Evolutionary conservation across 139 green algal genomes (phyloP).

Genomic region (Desmodesmus armatus): DNA sequence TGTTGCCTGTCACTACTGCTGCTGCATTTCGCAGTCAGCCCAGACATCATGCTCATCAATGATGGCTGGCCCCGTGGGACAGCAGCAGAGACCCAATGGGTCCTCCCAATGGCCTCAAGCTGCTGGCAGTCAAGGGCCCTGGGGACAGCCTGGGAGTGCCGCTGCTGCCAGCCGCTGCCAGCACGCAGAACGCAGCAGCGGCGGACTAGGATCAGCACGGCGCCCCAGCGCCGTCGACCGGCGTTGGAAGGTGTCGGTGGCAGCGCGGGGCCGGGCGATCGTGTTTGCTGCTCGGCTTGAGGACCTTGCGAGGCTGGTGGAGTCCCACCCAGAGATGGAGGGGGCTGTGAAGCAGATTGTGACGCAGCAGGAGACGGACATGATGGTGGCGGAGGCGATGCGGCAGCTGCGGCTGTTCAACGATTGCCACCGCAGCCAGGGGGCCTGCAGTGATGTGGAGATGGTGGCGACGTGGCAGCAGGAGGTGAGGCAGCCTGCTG

Average conservation of each 20-base stretch:
- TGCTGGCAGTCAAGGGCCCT: conserved; percentile 57
- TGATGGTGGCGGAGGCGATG: conserved; percentile 60
- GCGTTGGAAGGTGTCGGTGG: conserved; percentile 43
- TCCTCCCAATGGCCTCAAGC: background rate
- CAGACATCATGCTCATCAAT: conserved; percentile 29
- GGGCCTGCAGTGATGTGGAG: conserved; percentile 6
- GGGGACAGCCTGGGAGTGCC: conserved; percentile 56
- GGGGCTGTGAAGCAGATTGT: conserved; percentile 49
- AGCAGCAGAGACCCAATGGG: conserved; percentile 21
- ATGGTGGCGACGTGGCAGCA: background rate
- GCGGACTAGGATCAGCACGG: background rate
- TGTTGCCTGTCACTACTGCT: too few species aligned
- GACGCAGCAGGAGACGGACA: conserved; percentile 56
- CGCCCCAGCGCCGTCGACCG: background rate
- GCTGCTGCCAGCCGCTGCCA: too few species aligned
- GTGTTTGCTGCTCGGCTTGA: conserved; percentile 38
- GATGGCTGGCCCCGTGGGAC: conserved; percentile 22
- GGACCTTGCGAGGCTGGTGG: conserved; percentile 39
- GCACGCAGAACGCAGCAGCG: background rate
- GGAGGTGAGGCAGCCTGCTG: background rate
- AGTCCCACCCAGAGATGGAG: conserved; percentile 52
- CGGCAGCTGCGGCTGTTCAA: conserved; percentile 53
- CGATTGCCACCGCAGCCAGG: background rate
- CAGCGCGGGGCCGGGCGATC: conserved; percentile 24
- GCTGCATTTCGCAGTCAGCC: conserved; percentile 8